These are phyloP conservation scores for Breynia disticha DNA, from an alignment of 441 rosid species.

Conservation along the genomic window DNA sequence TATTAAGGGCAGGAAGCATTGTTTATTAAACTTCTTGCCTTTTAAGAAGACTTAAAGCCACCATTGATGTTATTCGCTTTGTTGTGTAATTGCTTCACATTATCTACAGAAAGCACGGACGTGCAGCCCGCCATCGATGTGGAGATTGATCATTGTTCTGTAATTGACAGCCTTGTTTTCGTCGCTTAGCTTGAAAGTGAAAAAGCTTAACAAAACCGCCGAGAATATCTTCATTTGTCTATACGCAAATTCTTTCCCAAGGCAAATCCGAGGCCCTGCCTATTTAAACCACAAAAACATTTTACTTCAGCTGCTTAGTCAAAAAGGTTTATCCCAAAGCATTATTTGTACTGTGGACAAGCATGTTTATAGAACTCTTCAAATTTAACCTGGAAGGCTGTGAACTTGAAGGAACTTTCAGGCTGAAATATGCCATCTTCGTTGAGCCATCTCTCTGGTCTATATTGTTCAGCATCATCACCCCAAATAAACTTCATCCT, in stretches of 20 bases:
- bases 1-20: too few relatives aligned
- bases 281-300: conserved; percentile 15
- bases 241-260: conserved; percentile 76
- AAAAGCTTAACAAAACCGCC: conserved; percentile 31
- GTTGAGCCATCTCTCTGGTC: conserved; percentile 46
- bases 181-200: conserved; percentile 36
- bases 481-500: conserved; percentile 68
- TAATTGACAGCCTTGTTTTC: conserved; percentile 32
- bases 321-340: too few relatives aligned
- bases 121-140: conserved; percentile 51
- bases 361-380: neutral
- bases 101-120: conserved; percentile 25
- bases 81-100: neutral
- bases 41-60: too few relatives aligned
- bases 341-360: neutral
- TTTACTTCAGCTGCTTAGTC: neutral
- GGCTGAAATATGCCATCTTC: conserved; percentile 32
- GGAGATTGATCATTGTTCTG: conserved; percentile 56
- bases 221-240: conserved; percentile 68
- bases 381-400: conserved; percentile 39
- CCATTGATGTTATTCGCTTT: too few relatives aligned
- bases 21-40: too few relatives aligned
- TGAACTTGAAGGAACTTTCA: conserved; percentile 48
- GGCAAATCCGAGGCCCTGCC: conserved; percentile 75
- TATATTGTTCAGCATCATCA: conserved; percentile 41